Base-by-base conservation (phyloP, 805 yeast species). In the Metschnikowia henanensis region DNA sequence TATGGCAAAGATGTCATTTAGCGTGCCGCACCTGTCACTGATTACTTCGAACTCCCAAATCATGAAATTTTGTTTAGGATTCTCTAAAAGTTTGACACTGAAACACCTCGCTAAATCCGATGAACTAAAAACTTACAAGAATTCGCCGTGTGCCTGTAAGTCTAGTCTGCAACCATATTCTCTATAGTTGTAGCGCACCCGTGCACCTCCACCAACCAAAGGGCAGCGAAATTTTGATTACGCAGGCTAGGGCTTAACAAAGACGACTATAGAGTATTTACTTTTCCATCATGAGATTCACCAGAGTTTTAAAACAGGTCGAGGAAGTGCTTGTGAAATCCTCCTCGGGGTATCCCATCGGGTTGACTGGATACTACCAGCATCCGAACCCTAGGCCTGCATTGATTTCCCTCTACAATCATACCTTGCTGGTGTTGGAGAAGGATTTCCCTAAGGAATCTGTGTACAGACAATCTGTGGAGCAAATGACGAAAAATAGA, bases 371-470 rank as follows among this genome's bases (percentile, higher is more conserved):
- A 2, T 64, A 88, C 50, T 74, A 68, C 58, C 86, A 83, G 62
- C 94, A 87, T 64, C 95, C 95, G 39, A 77, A 83, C 60, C 95
- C 96, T 41, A 79, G 88, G 62, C 91, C 92, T 2, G 87, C 90
- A 3, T 72, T 88, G 56, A 69, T 80, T 45, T 76, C 84, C 29
- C 69, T 88, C 35, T 88, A 88, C 69, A 78, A 77, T 52, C 78
- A 83, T 45, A 88, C 96, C 2, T 69, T 87, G 56, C 64, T 67
- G 31, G 73, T 77, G 35, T 69, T 87, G 56, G 67, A 75, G 30
- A 73, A 70, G 30, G 77, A 81, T 57, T 83, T 82, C 62, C 96
- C 96, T 30, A 66, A 75, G 40, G 76, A 79, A 21, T 79, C 89
- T n/a, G 80, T 88, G 19, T 88, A 88, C 68, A 78, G 83, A 64